Conservation (phyloP, 176 grass and related monocot species). For the Carex kokanica region DNA sequence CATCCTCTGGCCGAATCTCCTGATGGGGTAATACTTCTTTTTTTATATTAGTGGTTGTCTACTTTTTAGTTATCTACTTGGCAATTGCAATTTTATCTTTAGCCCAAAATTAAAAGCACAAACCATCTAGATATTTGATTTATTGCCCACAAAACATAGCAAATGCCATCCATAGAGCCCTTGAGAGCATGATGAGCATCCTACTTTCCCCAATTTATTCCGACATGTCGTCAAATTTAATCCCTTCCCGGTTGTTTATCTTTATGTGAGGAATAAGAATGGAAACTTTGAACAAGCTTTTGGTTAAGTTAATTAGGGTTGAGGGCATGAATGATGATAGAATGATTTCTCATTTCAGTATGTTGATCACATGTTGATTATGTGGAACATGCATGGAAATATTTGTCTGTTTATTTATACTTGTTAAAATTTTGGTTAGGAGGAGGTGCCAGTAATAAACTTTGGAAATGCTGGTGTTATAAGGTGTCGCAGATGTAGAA, state of each 20-base stretch:
- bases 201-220: not conserved
- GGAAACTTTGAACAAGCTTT: not conserved
- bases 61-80: not conserved
- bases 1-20: conserved; percentile 82
- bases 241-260: not conserved
- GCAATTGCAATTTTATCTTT: not conserved
- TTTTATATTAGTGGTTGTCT: not conserved
- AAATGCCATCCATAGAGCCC: not conserved
- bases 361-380: not conserved
- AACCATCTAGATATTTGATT: not conserved
- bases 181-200: not conserved
- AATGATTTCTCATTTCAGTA: not conserved
- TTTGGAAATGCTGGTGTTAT: conserved; percentile 83
- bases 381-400: not conserved
- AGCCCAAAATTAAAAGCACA: not conserved
- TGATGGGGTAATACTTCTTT: conserved; percentile 74
- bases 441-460: conserved; percentile 80
- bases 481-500: conserved; percentile 91
- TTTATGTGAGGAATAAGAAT: not conserved
- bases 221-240: not conserved
- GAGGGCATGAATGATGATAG: not conserved
- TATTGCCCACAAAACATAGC: not conserved
- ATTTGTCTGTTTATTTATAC: conserved; percentile 25
- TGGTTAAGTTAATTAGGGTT: not conserved
- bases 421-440: conserved; percentile 38